Evolutionary conservation across 352 stramenopile genomes (phyloP).

Genomic region (Phytopythium boreale): DNA sequence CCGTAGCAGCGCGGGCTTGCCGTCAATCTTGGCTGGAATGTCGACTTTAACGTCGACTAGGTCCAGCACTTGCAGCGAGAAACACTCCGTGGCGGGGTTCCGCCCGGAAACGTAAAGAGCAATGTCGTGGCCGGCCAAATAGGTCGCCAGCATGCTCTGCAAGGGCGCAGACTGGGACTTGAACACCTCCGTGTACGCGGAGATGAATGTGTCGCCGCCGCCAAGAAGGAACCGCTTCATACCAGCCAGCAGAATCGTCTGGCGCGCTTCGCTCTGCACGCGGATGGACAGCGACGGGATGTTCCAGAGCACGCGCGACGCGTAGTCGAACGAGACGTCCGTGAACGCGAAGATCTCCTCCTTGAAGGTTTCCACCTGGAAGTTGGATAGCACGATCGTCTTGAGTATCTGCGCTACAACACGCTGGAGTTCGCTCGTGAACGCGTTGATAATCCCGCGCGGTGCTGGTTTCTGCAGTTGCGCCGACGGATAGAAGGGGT

Average conservation of each 20-base stretch:
- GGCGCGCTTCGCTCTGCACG: slow-evolving; percentile 28
- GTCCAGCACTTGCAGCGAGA: slow-evolving; percentile 67
- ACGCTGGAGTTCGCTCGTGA: slow-evolving; percentile 49
- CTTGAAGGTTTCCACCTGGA: slow-evolving; percentile 56
- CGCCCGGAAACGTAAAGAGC: slow-evolving; percentile 49
- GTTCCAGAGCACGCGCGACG: slow-evolving; percentile 67
- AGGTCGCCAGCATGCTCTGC: slow-evolving; percentile 65
- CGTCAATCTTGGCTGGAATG: slow-evolving; percentile 68
- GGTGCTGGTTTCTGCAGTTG: background rate
- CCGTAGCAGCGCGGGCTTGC: slow-evolving; percentile 63
- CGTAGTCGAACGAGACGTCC: slow-evolving; percentile 72
- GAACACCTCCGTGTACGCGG: slow-evolving; percentile 63
- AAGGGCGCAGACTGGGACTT: slow-evolving; percentile 63
- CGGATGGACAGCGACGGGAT: slow-evolving; percentile 61
- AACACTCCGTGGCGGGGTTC: slow-evolving; percentile 50
- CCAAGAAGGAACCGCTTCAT: slow-evolving; percentile 74
- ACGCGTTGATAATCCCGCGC: slow-evolving; percentile 24
- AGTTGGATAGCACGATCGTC: slow-evolving; percentile 70
- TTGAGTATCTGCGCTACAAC: slow-evolving; percentile 65
- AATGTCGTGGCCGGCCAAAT: slow-evolving; percentile 62
- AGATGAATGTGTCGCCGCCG: slow-evolving; percentile 72
- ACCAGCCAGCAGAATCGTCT: slow-evolving; percentile 59
- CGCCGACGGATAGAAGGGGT: background rate
- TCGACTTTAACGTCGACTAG: slow-evolving; percentile 56
- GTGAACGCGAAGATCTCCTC: slow-evolving; percentile 76